Evolutionary conservation across 2,329 filamentous ascomycete species (phyloP), one percentile per base, ranked within the genome.

Genomic region (Akanthomyces lecanii): DNA sequence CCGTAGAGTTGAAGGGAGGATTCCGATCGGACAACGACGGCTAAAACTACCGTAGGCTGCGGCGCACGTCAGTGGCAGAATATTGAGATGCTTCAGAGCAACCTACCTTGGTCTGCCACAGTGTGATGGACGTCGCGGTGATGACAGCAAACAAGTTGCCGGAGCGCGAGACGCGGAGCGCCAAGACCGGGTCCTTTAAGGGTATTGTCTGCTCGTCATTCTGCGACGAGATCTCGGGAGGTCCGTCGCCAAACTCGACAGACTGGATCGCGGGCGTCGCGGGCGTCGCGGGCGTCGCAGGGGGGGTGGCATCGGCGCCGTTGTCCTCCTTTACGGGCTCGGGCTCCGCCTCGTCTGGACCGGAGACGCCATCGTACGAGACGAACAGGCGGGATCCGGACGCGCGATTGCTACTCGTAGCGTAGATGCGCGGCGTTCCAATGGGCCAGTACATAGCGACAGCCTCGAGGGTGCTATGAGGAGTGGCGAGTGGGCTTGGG

Each of bases 51-150:
- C 61, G 92, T 93, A 55, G 95, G 95, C 90, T 97, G 63, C 56
- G 69, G 63, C 67, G 65, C 52, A 68, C 63, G 58, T 70, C 62
- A 70, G 67, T 16, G 21, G 14, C 11, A 11, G 21, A 33, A 40
- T 42, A 14, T 25, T 18, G n/a, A n/a, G 25, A 21, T 38, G 18
- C n/a, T 5, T 21, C 11, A 2, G 63, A 66, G 53, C 36, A 50
- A 70, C 81, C 65, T 82, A 92, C 92, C 84, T 94, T 94, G 62
- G 91, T 94, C 78, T 99, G 95, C 95, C 95, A 99, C 68, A 99
- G 83, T n/a, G 90, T 92, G 74, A 99, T 86, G 14, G 90, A 90
- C 2, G 90, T 90, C 5, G 85, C 79, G 0, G 94, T 97, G 71
- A 97, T 91, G 53, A 92, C 92, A 58, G 91, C 91, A 76, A 99